Conservation (phyloP, 2,329 filamentous ascomycete species). For the Trichocomaceae sp. region DNA sequence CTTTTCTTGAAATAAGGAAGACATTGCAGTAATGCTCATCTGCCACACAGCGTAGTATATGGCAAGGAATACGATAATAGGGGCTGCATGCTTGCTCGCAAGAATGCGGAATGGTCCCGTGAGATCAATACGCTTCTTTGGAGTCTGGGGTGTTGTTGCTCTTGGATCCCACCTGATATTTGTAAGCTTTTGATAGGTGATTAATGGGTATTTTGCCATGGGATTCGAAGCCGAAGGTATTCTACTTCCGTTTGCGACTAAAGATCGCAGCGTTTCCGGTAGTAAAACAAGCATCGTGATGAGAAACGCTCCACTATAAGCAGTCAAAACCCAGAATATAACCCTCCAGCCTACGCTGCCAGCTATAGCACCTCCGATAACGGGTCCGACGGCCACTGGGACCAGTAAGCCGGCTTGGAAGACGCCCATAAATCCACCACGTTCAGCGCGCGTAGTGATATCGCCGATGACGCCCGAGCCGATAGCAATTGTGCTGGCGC, state of each 20-base stretch:
- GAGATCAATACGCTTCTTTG: slow-evolving; percentile 39
- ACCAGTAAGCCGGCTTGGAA: slow-evolving; percentile 34
- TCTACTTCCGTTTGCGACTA: slow-evolving; percentile 30
- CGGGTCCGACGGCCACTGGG: slow-evolving; percentile 35
- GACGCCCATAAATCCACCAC: slow-evolving; percentile 38
- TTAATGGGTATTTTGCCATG: slow-evolving; percentile 19
- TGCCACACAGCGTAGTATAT: slow-evolving; percentile 51
- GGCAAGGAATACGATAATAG: slow-evolving; percentile 44
- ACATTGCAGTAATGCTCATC: slow-evolving; percentile 51
- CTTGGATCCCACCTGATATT: neutral
- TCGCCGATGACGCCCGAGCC: slow-evolving; percentile 39
- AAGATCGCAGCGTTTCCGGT: slow-evolving; percentile 36
- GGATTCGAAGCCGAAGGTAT: neutral
- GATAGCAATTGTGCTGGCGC: slow-evolving; percentile 39
- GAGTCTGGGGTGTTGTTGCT: slow-evolving; percentile 1
- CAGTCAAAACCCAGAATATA: slow-evolving; percentile 41
- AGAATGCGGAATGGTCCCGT: slow-evolving; percentile 45
- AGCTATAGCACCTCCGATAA: slow-evolving; percentile 38
- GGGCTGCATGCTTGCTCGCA: slow-evolving; percentile 37
- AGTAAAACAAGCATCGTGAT: slow-evolving; percentile 27
- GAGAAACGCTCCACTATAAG: slow-evolving; percentile 31
- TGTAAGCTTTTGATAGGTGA: slow-evolving; percentile 14
- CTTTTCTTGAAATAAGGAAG: slow-evolving; percentile 40
- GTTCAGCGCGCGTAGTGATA: slow-evolving; percentile 35
- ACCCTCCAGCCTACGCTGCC: slow-evolving; percentile 35